Conservation (phyloP, 2,329 filamentous ascomycete genomes). For the Fusarium redolens region DNA sequence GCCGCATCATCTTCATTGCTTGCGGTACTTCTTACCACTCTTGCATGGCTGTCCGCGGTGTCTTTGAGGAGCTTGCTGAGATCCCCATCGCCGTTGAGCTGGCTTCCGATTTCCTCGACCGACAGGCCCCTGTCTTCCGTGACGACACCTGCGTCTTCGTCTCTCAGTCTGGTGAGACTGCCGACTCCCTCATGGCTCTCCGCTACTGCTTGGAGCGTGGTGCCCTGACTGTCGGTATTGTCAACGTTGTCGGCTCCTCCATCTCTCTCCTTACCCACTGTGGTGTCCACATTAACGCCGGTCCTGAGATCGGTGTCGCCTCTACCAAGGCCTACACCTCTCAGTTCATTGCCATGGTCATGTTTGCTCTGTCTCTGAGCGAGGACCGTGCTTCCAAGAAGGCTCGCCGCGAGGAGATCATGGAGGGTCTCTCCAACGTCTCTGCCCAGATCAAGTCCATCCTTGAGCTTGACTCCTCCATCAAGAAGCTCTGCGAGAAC, state of each 20-base stretch:
- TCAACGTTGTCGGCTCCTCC: slow-evolving; percentile 98
- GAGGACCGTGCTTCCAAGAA: slow-evolving; percentile 97
- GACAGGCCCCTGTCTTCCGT: slow-evolving; percentile 97
- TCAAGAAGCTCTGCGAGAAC: slow-evolving; percentile 93
- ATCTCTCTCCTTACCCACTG: slow-evolving; percentile 99
- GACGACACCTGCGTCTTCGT: slow-evolving; percentile 99
- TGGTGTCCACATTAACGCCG: slow-evolving; percentile 99
- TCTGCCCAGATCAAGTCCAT: slow-evolving; percentile 94
- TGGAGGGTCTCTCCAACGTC: slow-evolving; percentile 88
- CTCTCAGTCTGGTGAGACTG: slow-evolving; percentile 98
- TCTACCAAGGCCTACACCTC: slow-evolving; percentile 99
- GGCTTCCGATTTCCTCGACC: slow-evolving; percentile 97
- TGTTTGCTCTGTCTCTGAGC: slow-evolving; percentile 96
- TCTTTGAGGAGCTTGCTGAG: slow-evolving; percentile 97
- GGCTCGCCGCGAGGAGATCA: slow-evolving; percentile 92
- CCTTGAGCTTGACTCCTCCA: slow-evolving; percentile 88
- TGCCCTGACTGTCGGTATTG: slow-evolving; percentile 95
- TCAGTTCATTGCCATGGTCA: slow-evolving; percentile 99
- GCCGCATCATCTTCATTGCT: slow-evolving; percentile 98
- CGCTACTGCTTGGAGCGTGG: slow-evolving; percentile 98
- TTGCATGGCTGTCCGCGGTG: slow-evolving; percentile 98
- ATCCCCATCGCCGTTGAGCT: slow-evolving; percentile 98
- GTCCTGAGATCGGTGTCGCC: slow-evolving; percentile 97
- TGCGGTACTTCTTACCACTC: slow-evolving; percentile 99
- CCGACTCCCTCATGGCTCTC: slow-evolving; percentile 95